These are phyloP conservation scores for Aureobasidium sp. DNA, from an alignment of 2,329 filamentous ascomycete genomes.

Conservation along the genomic window DNA sequence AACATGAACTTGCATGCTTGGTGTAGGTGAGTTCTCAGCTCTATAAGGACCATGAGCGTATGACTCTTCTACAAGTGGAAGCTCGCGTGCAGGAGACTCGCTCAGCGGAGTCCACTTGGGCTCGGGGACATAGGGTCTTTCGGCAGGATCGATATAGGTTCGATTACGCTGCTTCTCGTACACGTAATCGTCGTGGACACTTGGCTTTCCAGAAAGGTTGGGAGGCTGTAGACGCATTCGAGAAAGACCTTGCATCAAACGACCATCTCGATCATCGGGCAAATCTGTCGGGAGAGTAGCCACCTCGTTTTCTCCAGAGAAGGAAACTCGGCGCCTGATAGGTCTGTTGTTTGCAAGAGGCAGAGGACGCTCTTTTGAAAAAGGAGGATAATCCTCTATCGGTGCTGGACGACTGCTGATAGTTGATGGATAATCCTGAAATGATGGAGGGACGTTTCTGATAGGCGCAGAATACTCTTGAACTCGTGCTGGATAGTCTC, in stretches of 20 bases:
- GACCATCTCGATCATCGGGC: background rate
- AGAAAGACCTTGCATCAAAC: background rate
- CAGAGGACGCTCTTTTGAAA: background rate
- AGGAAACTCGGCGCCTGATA: background rate
- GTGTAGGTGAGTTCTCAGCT: background rate
- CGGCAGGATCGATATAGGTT: background rate
- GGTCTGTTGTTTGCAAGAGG: background rate
- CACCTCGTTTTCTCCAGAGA: background rate
- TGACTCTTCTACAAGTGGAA: background rate
- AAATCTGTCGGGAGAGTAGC: background rate
- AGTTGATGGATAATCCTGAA: background rate
- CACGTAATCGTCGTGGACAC: background rate
- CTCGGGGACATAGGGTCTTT: background rate
- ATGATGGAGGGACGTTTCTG: background rate
- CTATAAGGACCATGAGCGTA: conserved; percentile 12
- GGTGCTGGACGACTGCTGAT: background rate
- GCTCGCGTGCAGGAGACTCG: conserved; percentile 14
- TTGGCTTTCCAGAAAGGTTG: background rate
- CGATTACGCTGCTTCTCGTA: background rate
- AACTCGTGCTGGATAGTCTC: background rate
- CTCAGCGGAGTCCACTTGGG: background rate
- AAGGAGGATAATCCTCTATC: background rate
- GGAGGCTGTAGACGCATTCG: background rate
- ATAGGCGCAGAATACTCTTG: background rate
- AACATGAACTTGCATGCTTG: conserved; percentile 13